Conservation (phyloP, 768 basidiomycete species). For the Terana coerulea region DNA sequence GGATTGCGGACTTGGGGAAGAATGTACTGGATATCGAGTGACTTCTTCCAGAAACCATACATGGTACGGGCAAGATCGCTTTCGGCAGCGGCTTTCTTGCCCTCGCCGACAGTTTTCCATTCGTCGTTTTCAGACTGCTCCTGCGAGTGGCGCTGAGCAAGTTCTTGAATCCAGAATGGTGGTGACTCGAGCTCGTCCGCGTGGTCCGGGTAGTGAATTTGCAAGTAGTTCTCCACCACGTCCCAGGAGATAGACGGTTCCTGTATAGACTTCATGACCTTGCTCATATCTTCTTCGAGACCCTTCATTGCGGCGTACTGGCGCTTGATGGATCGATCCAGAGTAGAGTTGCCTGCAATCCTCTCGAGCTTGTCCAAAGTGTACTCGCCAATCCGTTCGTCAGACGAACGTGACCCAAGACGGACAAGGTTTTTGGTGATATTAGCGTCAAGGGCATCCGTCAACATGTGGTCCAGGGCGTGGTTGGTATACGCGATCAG, state of each 20-base stretch:
- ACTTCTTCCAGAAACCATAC: slow-evolving; percentile 24
- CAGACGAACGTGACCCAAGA: slow-evolving; percentile 59
- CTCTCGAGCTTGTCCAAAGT: slow-evolving; percentile 57
- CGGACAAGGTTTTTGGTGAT: slow-evolving; percentile 67
- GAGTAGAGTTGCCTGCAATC: slow-evolving; percentile 36
- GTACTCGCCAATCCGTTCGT: slow-evolving; percentile 57
- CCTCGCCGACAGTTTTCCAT: slow-evolving; percentile 35
- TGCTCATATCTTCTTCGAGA: slow-evolving; percentile 35
- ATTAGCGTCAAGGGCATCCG: slow-evolving; percentile 55
- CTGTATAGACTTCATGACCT: slow-evolving; percentile 28
- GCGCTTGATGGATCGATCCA: slow-evolving; percentile 31
- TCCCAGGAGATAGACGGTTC: slow-evolving; percentile 27
- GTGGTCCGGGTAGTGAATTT: slow-evolving; percentile 46
- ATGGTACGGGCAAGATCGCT: neutral
- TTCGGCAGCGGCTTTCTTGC: neutral
- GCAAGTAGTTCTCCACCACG: slow-evolving; percentile 40
- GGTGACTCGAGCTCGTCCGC: slow-evolving; percentile 37
- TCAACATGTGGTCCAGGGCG: slow-evolving; percentile 71
- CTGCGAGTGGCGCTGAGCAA: slow-evolving; percentile 14
- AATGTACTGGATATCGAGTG: slow-evolving; percentile 21
- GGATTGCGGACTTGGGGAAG: neutral
- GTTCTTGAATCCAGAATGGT: slow-evolving; percentile 43
- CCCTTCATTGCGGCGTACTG: slow-evolving; percentile 39
- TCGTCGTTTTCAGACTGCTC: slow-evolving; percentile 14
- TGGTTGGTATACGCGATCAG: slow-evolving; percentile 75